Evolutionary conservation across 2,329 filamentous ascomycete genomes (phyloP).

Genomic region (Aureobasidium sp.): DNA sequence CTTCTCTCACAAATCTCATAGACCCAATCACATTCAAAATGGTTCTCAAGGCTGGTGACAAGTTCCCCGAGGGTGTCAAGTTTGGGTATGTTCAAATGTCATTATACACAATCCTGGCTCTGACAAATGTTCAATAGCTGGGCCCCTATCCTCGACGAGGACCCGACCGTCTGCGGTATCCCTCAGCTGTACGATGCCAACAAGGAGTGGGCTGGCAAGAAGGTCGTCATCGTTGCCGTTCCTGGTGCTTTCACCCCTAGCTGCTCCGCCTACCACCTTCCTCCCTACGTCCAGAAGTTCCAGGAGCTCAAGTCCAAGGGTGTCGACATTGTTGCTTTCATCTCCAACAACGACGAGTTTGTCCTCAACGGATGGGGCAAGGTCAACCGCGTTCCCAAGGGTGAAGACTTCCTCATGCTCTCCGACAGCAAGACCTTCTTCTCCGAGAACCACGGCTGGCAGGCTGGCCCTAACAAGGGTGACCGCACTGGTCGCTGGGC

Average conservation of each 20-base stretch:
- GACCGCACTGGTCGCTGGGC: slow-evolving; percentile 73
- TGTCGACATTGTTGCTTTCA: slow-evolving; percentile 71
- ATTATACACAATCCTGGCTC: background rate
- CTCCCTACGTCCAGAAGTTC: slow-evolving; percentile 67
- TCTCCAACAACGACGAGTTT: slow-evolving; percentile 76
- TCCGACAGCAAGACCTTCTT: slow-evolving; percentile 57
- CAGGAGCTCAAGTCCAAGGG: slow-evolving; percentile 67
- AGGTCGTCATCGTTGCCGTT: slow-evolving; percentile 61
- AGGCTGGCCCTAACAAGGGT: slow-evolving; percentile 43
- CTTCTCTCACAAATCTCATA: background rate
- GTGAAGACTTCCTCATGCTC: slow-evolving; percentile 69
- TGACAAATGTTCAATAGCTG: slow-evolving; percentile 43
- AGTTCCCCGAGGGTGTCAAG: slow-evolving; percentile 69
- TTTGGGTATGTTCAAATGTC: slow-evolving; percentile 53
- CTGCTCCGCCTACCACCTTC: slow-evolving; percentile 73
- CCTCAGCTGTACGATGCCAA: slow-evolving; percentile 72
- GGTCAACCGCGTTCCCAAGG: slow-evolving; percentile 65
- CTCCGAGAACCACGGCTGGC: slow-evolving; percentile 70
- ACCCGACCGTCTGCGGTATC: slow-evolving; percentile 67
- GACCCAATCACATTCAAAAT: slow-evolving; percentile 31
- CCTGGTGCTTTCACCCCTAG: slow-evolving; percentile 78
- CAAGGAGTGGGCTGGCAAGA: slow-evolving; percentile 65
- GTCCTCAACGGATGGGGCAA: slow-evolving; percentile 71
- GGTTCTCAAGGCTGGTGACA: slow-evolving; percentile 71
- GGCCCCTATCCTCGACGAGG: slow-evolving; percentile 66